Evolutionary conservation across 1,284 basidiomycete genomes (phyloP).

Genomic region (Nidula niveotomentosa): DNA sequence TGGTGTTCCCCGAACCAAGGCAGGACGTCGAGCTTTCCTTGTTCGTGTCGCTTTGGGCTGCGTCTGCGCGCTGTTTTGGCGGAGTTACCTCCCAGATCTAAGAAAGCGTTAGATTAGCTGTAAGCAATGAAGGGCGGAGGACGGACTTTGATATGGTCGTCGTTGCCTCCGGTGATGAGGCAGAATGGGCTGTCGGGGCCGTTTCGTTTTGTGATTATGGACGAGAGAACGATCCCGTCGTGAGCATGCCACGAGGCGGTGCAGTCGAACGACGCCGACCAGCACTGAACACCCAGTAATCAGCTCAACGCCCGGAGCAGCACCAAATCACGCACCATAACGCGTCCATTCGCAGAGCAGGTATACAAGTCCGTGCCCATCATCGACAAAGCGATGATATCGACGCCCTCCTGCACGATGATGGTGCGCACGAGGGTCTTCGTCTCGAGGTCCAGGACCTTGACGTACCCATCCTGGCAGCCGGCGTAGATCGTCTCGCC

Average conservation of each 20-base stretch:
- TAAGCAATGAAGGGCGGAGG: conserved; percentile 1
- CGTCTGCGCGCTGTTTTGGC: conserved; percentile 20
- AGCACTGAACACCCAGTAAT: conserved; percentile 45
- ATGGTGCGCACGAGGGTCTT: conserved; percentile 84
- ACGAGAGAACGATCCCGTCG: conserved; percentile 80
- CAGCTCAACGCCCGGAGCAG: no score
- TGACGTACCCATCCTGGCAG: conserved; percentile 91
- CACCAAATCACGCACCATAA: conserved; percentile 51
- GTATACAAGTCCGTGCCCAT: conserved; percentile 80
- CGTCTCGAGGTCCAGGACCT: conserved; percentile 91
- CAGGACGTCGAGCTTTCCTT: conserved; percentile 7
- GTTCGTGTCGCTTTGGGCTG: conserved; percentile 6
- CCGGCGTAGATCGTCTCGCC: conserved; percentile 89
- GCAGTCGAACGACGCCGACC: conserved; percentile 82
- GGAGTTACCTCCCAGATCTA: conserved; percentile 30
- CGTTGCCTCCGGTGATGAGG: conserved; percentile 84
- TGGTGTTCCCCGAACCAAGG: conserved; percentile 16
- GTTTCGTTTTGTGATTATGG: conserved; percentile 48
- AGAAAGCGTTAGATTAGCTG: neutral
- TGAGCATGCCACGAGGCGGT: conserved; percentile 83
- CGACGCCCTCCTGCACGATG: conserved; percentile 80
- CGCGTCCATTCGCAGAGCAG: conserved; percentile 79
- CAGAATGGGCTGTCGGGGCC: conserved; percentile 27
- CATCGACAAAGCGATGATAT: conserved; percentile 80
- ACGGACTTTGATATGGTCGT: conserved; percentile 77